Evolutionary conservation across 345 rosid species (phyloP).

Genomic region (Lepidium africanum): DNA sequence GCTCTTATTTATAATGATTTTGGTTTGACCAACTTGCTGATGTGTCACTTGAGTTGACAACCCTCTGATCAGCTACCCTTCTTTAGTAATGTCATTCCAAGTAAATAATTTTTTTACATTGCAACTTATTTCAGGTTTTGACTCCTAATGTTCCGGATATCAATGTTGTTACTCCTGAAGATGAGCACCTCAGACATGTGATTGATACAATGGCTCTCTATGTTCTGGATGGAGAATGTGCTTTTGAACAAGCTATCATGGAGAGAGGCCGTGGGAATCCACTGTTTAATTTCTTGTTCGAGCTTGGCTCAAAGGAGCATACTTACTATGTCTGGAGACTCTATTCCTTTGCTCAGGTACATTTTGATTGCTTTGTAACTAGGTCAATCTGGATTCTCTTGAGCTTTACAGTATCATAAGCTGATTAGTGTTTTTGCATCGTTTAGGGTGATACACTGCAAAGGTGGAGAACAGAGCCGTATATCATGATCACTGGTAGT

Average conservation of each 20-base stretch:
- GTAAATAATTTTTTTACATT: not conserved
- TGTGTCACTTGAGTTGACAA: not conserved
- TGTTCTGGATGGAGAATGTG: slow-evolving; percentile 98
- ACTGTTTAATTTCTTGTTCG: slow-evolving; percentile 88
- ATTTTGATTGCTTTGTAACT: not conserved
- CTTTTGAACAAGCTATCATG: slow-evolving; percentile 99
- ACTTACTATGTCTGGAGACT: slow-evolving; percentile 97
- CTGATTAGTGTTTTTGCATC: slow-evolving; percentile 1
- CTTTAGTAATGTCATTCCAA: not conserved
- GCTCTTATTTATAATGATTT: slow-evolving; percentile 4
- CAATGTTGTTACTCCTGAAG: slow-evolving; percentile 78
- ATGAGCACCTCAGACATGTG: slow-evolving; percentile 78
- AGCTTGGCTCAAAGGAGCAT: slow-evolving; percentile 93
- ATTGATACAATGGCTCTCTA: slow-evolving; percentile 95
- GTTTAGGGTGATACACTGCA: slow-evolving; percentile 92
- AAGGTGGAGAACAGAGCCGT: slow-evolving; percentile 97
- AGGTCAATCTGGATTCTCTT: not conserved
- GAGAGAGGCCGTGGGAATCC: slow-evolving; percentile 98
- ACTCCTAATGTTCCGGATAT: slow-evolving; percentile 99
- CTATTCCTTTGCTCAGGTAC: slow-evolving; percentile 96
- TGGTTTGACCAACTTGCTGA: not conserved
- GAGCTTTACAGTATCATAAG: not conserved
- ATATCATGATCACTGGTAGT: slow-evolving; percentile 98
- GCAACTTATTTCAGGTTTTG: slow-evolving; percentile 55
- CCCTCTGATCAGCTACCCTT: not conserved